A percentile compares a stretch with the other conserved stretches of the same genome.
phyloP scores from a whole-genome alignment of 805 yeast genomes.

The Saturnispora saitoi region DNA sequence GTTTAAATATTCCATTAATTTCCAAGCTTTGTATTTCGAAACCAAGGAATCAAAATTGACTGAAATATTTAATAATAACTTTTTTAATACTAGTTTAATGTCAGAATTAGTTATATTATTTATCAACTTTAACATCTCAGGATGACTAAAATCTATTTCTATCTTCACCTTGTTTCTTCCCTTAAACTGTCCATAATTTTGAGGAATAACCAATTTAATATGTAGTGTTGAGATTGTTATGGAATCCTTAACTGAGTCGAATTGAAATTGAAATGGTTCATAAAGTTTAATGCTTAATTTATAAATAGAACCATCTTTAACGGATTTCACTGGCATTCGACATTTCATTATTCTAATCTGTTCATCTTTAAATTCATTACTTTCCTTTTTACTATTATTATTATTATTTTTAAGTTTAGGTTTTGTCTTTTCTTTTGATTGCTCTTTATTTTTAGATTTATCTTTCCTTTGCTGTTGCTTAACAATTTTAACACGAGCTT shows the following conservation, averaged over 20 bases:
- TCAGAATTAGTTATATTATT: conserved; percentile 24
- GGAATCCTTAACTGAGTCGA: conserved; percentile 22
- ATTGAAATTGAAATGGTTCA: conserved; percentile 24
- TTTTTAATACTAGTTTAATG: conserved; percentile 25
- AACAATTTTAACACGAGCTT: conserved; percentile 50
- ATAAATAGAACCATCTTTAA: conserved; percentile 23
- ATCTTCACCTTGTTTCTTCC: conserved; percentile 21
- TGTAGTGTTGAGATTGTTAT: conserved; percentile 22
- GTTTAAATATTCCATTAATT: conserved; percentile 28
- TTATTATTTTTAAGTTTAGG: conserved; percentile 8
- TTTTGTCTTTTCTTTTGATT: conserved; percentile 3
- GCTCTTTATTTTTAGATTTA: conserved; percentile 1
- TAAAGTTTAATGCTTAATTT: conserved; percentile 22
- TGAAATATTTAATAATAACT: conserved; percentile 24
- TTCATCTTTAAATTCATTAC: conserved; percentile 11
- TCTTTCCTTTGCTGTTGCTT: conserved; percentile 20
- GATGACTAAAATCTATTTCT: conserved; percentile 28
- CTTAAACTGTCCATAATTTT: conserved; percentile 19
- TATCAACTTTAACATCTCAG: conserved; percentile 21
- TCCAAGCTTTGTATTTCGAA: conserved; percentile 11
- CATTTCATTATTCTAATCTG: conserved; percentile 24
- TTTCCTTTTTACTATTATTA: conserved; percentile 1
- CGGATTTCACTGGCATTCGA: conserved; percentile 18
- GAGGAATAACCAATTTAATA: conserved; percentile 26
- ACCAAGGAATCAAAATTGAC: conserved; percentile 24